A percentile compares a stretch with the other conserved stretches of the same genome.
Evolutionary conservation across 2,329 filamentous ascomycete species (phyloP).

Genomic region (Didymella sp.): DNA sequence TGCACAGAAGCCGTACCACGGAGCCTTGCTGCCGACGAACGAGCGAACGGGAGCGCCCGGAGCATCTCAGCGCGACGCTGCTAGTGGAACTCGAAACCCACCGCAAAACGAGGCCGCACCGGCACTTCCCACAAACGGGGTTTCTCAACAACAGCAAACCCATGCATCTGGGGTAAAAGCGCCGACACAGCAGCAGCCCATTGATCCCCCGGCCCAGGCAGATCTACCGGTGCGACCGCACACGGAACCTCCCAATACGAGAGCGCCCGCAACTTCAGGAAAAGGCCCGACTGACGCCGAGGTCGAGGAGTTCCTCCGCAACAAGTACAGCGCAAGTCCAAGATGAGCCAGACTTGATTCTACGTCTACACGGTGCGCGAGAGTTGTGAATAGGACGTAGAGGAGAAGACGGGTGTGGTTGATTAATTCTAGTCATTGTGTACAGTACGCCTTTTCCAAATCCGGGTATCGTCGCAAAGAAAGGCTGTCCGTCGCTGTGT

Average conservation of each 20-base stretch:
- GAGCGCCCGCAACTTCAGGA: not conserved
- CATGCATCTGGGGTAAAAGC: conserved; percentile 5
- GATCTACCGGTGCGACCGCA: conserved; percentile 5
- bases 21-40: conserved; percentile 36
- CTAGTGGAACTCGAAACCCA: not conserved
- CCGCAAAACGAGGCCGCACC: conserved; percentile 3
- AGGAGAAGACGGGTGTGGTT: not conserved
- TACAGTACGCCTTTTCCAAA: conserved; percentile 9
- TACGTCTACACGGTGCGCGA: not conserved
- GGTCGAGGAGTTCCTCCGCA: conserved; percentile 32
- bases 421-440: conserved; percentile 8
- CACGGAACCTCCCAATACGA: not conserved
- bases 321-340: conserved; percentile 25
- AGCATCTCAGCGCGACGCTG: not conserved
- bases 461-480: conserved; percentile 18
- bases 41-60: conserved; percentile 15
- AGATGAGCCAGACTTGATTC: conserved; percentile 6
- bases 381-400: not conserved
- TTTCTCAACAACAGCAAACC: conserved; percentile 1
- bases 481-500: conserved; percentile 2
- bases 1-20: conserved; percentile 41
- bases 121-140: not conserved
- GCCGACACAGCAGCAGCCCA: conserved; percentile 10
- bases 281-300: conserved; percentile 25
- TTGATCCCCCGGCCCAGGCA: conserved; percentile 8